Evolutionary conservation across 495 filamentous ascomycete species (phyloP), one percentile per base, ranked within the genome.

Genomic region (Penicillium taxi): DNA sequence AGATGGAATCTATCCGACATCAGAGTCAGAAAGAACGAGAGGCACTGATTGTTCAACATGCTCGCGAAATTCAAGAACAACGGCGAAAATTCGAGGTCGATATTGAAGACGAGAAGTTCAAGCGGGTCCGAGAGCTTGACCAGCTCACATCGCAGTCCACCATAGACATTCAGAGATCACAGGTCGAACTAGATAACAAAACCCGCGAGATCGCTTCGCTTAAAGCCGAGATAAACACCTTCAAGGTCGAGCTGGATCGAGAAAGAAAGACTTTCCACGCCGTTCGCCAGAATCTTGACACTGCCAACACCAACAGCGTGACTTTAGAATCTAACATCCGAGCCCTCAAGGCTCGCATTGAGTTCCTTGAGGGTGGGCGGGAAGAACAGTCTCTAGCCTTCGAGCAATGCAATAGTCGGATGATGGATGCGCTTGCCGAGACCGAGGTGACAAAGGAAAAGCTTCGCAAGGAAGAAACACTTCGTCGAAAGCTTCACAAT

Each of bases 401-500:
- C 53, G 78, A 82, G 18, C 73, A 78, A 13, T 74, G 94, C 56
- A 79, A 91, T 50, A 66, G 77, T 35, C 69, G 78, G 27, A 77
- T 94, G 55, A 81, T 84, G 53, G 82, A 89, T 24, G 88, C 88
- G 0, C 57, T 82, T 19, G 70, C 73, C 19, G 66, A 79, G 20
- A 82, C 78, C 3, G 74, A 80, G 19, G 69, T 74, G 26, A 77
- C 80, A 2, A 80, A 86, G 33, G 81, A 86, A 39, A 95, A 90
- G 53, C 64, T 99, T 19, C 81, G 91, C 32, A 82, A 76, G 37
- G 91, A 99, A 57, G 91, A 99, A 56, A 93, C 85, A 1, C 64
- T 94, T 15, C 75, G 91, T 18, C 78, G 93, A 24, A 89, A 91
- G 48, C 75, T 99, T 7, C 94, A 96, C 66, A 96, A 96, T 55